Conservation (phyloP, 1,284 basidiomycete species). For the Pterulicium gracile region DNA sequence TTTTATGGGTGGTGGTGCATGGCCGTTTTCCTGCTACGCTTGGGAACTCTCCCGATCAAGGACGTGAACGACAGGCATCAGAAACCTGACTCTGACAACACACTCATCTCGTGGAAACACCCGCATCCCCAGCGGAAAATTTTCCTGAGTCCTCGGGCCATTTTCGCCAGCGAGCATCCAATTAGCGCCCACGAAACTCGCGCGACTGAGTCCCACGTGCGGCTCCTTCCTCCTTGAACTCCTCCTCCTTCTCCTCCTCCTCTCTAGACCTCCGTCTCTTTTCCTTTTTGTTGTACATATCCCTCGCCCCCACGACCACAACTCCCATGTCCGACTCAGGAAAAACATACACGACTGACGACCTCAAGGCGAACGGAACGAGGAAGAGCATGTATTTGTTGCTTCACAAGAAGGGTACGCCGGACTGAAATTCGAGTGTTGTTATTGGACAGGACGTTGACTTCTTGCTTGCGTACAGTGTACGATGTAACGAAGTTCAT, state of each 20-base stretch:
- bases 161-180: no score
- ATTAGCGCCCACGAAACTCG: no score
- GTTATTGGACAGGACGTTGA: conserved; percentile 24
- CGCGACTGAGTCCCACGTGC: not conserved
- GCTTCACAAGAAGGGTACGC: conserved; percentile 73
- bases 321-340: not conserved
- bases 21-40: no score
- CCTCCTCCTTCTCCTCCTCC: not conserved
- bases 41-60: no score
- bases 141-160: no score
- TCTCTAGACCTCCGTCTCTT: conserved; percentile 12
- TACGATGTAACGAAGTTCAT: conserved; percentile 93
- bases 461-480: conserved; percentile 43
- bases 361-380: conserved; percentile 8
- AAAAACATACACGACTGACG: conserved; percentile 12
- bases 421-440: conserved; percentile 3
- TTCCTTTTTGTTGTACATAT: not conserved
- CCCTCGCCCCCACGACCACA: not conserved
- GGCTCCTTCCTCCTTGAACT: not conserved
- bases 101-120: no score
- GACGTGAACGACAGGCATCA: no score
- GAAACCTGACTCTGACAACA: no score
- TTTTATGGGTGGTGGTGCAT: no score
- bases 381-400: conserved; percentile 75
- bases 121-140: no score